These are phyloP conservation scores for Ceratobasidium sp. DNA, from an alignment of 1,284 basidiomycete species.

Conservation along the genomic window DNA sequence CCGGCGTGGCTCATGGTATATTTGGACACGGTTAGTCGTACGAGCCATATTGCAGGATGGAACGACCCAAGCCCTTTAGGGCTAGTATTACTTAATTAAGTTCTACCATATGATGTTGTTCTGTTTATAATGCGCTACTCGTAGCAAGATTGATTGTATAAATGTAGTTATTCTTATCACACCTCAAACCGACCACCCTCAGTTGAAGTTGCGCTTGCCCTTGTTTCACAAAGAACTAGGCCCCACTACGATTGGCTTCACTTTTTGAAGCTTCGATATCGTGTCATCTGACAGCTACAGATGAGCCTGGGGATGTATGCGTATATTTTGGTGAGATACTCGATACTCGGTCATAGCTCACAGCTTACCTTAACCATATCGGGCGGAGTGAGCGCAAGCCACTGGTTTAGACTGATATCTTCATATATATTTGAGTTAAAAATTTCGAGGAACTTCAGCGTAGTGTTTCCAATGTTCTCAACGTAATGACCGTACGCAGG, in stretches of 20 bases:
- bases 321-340: not conserved
- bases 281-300: conserved; percentile 68
- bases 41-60: too few species aligned
- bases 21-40: too few species aligned
- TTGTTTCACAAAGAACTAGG: conserved; percentile 42
- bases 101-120: too few species aligned
- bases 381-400: conserved; percentile 75
- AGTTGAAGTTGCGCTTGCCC: too few species aligned
- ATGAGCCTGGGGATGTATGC: conserved; percentile 59
- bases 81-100: too few species aligned
- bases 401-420: conserved; percentile 72
- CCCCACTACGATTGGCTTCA: conserved; percentile 67
- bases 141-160: too few species aligned
- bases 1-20: too few species aligned
- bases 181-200: too few species aligned
- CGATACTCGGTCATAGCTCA: too few species aligned
- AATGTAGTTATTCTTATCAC: too few species aligned
- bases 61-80: too few species aligned
- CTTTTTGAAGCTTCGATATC: conserved; percentile 67
- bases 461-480: conserved; percentile 61
- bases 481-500: conserved; percentile 73
- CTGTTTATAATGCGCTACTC: too few species aligned
- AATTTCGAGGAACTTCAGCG: conserved; percentile 73
- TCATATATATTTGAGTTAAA: conserved; percentile 68
- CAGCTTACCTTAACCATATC: conserved; percentile 64